Evolutionary conservation across 1,139 yeast species (phyloP).

Genomic region (Starmera stellimalicola): DNA sequence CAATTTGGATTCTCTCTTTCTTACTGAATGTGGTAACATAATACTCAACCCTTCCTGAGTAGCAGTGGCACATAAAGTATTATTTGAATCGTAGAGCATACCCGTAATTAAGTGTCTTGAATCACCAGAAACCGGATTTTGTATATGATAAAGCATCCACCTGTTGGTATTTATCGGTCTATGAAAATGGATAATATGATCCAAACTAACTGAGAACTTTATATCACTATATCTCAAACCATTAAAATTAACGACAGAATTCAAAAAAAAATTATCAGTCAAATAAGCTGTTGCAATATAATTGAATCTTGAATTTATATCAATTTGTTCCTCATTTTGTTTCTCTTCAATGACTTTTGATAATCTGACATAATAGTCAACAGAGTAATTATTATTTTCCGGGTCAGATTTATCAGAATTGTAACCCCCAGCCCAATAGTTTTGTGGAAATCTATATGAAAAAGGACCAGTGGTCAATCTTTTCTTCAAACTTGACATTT

Average conservation of each 20-base stretch:
- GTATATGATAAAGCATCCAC: slow-evolving; percentile 45
- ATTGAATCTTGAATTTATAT: slow-evolving; percentile 26
- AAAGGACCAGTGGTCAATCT: slow-evolving; percentile 28
- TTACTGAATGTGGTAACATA: no score
- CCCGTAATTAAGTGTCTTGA: slow-evolving; percentile 51
- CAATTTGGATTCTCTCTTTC: no score
- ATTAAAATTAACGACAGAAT: slow-evolving; percentile 37
- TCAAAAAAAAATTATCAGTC: slow-evolving; percentile 50
- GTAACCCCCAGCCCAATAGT: slow-evolving; percentile 23
- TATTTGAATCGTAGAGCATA: slow-evolving; percentile 41
- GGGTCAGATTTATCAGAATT: slow-evolving; percentile 10
- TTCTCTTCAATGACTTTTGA: slow-evolving; percentile 24
- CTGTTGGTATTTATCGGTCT: slow-evolving; percentile 40
- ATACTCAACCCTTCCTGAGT: slow-evolving; percentile 56
- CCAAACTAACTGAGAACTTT: slow-evolving; percentile 49
- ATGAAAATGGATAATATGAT: slow-evolving; percentile 64
- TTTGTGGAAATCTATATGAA: slow-evolving; percentile 35
- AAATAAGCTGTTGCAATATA: slow-evolving; percentile 55
- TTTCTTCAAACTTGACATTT: slow-evolving; percentile 3
- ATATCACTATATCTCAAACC: slow-evolving; percentile 31
- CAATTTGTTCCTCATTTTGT: not conserved
- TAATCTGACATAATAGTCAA: slow-evolving; percentile 31
- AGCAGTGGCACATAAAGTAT: slow-evolving; percentile 51
- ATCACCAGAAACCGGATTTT: slow-evolving; percentile 41
- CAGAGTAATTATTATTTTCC: slow-evolving; percentile 19